phyloP scores from a whole-genome alignment of 1,284 basidiomycete species.

The Trichosporon faecale region DNA sequence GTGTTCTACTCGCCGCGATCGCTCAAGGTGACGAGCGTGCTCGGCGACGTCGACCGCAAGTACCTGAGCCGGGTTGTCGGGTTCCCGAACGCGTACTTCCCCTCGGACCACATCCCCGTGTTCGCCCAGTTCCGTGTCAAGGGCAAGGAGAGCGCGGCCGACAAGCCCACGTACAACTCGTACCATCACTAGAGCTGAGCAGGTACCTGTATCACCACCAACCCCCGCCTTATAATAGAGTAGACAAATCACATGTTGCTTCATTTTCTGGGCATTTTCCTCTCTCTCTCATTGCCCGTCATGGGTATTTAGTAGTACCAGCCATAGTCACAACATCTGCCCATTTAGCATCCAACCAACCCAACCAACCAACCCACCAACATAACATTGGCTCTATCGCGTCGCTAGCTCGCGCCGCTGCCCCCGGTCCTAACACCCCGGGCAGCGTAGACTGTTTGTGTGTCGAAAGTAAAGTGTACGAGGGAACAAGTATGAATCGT shows the following conservation, averaged over 20 bases:
- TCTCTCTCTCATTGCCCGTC: background rate
- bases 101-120: slow-evolving; percentile 65
- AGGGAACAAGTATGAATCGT: slow-evolving; percentile 25
- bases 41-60: slow-evolving; percentile 79
- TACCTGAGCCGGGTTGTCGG: slow-evolving; percentile 92
- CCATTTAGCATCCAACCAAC: background rate
- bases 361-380: background rate
- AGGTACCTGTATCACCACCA: background rate
- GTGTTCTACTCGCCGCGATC: slow-evolving; percentile 84
- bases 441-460: slow-evolving; percentile 26
- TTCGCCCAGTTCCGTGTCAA: slow-evolving; percentile 52
- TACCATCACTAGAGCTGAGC: slow-evolving; percentile 19
- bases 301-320: background rate
- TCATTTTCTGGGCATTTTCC: slow-evolving; percentile 6
- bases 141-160: slow-evolving; percentile 54
- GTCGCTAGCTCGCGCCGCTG: background rate
- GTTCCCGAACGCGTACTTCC: slow-evolving; percentile 95
- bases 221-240: background rate
- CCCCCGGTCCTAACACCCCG: background rate
- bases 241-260: slow-evolving; percentile 8
- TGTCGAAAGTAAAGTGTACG: slow-evolving; percentile 27
- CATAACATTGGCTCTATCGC: background rate
- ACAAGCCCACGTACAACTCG: slow-evolving; percentile 18
- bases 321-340: background rate
- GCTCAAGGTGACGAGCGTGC: slow-evolving; percentile 75